These are phyloP conservation scores for Leptodontidium sp. DNA, from an alignment of 2,329 filamentous ascomycete genomes.

Conservation along the genomic window DNA sequence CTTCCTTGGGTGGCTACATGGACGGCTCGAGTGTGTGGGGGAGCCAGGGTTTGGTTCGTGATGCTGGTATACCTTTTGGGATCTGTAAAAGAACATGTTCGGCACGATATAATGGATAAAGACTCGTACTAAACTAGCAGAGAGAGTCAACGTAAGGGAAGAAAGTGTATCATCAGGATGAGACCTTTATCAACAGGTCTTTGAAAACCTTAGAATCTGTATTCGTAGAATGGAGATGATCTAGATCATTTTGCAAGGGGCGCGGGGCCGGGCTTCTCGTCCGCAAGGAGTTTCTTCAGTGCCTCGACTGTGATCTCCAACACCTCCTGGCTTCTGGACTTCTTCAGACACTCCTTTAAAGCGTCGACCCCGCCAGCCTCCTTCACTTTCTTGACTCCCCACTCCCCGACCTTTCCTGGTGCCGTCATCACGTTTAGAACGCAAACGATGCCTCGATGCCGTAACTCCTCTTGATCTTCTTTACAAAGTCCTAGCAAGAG, in stretches of 20 bases:
- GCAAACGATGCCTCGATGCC: constrained; percentile 78
- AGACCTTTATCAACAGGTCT: no score
- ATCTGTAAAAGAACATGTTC: no score
- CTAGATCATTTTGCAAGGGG: constrained; percentile 21
- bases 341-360: constrained; percentile 74
- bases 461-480: constrained; percentile 74
- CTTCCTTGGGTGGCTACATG: neutral
- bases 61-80: neutral
- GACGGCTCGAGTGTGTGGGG: neutral
- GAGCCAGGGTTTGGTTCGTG: neutral
- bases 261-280: constrained; percentile 30
- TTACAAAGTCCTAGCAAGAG: constrained; percentile 83
- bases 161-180: no score
- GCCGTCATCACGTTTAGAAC: constrained; percentile 75
- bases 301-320: constrained; percentile 76
- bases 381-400: constrained; percentile 67
- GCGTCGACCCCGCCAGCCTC: constrained; percentile 70
- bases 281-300: constrained; percentile 61
- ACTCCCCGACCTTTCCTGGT: constrained; percentile 70
- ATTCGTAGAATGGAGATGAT: neutral
- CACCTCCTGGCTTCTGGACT: constrained; percentile 73
- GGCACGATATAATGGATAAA: no score
- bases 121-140: no score
- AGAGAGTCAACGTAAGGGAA: no score
- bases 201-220: no score